Evolutionary conservation across 768 basidiomycete genomes (phyloP).

Genomic region (Heimioporus sp.): DNA sequence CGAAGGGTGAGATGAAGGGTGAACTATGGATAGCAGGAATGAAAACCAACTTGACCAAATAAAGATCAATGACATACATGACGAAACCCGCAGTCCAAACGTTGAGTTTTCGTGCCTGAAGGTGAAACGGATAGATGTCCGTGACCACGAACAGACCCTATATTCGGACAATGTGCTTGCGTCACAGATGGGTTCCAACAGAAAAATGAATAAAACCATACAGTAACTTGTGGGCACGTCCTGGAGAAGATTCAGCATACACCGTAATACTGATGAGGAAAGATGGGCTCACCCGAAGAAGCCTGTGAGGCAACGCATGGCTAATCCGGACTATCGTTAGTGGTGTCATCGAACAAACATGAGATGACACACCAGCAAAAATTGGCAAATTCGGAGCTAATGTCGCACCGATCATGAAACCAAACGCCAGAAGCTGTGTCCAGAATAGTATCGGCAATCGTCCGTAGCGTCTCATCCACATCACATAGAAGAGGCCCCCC

Average conservation of each 20-base stretch:
- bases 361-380: constrained; percentile 39
- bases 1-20: constrained; percentile 30
- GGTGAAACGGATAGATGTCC: constrained; percentile 53
- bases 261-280: not conserved
- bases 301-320: constrained; percentile 31
- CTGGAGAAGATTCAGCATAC: constrained; percentile 18
- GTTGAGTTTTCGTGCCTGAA: constrained; percentile 50
- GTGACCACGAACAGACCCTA: constrained; percentile 46
- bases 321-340: constrained; percentile 7
- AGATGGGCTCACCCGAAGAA: constrained; percentile 27
- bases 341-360: not conserved
- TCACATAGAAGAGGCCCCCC: constrained; percentile 30
- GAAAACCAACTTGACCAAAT: constrained; percentile 25
- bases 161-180: not conserved
- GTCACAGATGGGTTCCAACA: not conserved
- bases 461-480: constrained; percentile 29
- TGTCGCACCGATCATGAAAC: constrained; percentile 50
- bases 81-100: constrained; percentile 55
- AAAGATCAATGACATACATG: constrained; percentile 40
- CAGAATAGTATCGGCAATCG: constrained; percentile 31
- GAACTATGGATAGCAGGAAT: constrained; percentile 28
- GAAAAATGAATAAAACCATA: constrained; percentile 13
- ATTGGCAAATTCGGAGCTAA: constrained; percentile 47
- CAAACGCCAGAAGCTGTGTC: constrained; percentile 40
- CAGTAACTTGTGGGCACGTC: constrained; percentile 52